Base-by-base conservation (phyloP, 108 stramenopile genomes). In the Mayamaea pseudoterrestris region DNA sequence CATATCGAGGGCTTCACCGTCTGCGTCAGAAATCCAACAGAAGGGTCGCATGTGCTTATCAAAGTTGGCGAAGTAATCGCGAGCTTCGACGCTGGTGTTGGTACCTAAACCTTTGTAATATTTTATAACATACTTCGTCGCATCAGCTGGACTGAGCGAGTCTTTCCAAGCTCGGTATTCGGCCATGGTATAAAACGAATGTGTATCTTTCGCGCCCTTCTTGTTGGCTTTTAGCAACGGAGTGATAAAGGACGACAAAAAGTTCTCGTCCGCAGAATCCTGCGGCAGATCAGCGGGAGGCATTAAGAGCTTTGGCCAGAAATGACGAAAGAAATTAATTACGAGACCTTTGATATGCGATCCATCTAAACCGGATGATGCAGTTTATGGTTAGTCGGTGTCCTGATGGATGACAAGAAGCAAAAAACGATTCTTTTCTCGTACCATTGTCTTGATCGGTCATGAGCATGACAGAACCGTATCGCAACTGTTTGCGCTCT, bases 51-150 rank as follows among this genome's bases (percentile, higher is more conserved):
- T 50, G 50, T 93, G 90, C 23, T 61, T 44, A 25, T 68, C 53
- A 47, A 93, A 76, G 21, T 64, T 68, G 9, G 70, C 27, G 46
- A 93, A 96, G 53, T 96, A 96, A 20, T 78, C 85, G 48, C 79
- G 80, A 9, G 86, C 94, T 63, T 96, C 94, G 6, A 65, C 64
- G 17, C 83, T 61, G 6, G 94, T 96, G 48, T 72, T 77, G 0
- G 94, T 96, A 24, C 94, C 94, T 35, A 96, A 60, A 60, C 94
- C 94, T 67, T 96, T 96, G 73, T 93, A 96, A 60, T 92, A 96
- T 64, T 96, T 96, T 46, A 93, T 58, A 30, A 59, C 73, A 68
- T 69, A 91, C 8, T 66, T 57, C 31, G 66, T 68, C 26, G 76
- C 44, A 41, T 76, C 78, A 1, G 31, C 3, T 14, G 46, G 30